A percentile compares a stretch with the other conserved stretches of the same genome.
Evolutionary conservation across 257 asterid genomes (phyloP).

Genomic region (Solanum habrochaites): DNA sequence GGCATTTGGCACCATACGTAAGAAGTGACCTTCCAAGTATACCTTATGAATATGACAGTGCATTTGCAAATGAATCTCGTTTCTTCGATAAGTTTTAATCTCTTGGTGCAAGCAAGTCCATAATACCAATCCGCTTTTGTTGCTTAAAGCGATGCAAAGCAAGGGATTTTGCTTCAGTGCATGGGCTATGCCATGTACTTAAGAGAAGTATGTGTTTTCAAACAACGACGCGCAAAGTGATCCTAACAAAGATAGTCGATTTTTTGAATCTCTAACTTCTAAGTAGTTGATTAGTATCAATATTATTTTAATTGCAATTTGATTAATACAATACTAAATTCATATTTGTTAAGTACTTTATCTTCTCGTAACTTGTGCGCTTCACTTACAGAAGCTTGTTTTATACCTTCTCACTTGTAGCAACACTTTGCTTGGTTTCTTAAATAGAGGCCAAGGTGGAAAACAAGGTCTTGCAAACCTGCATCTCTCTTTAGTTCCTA

Average conservation of each 20-base stretch:
- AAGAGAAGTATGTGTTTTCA: neutral
- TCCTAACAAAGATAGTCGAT: neutral
- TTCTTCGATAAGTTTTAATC: neutral
- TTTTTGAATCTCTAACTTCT: neutral
- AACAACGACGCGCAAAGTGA: neutral
- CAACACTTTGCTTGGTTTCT: neutral
- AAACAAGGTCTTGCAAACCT: neutral
- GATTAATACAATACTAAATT: neutral
- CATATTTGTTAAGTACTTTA: neutral
- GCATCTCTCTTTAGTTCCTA: neutral
- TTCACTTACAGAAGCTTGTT: neutral
- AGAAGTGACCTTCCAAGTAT: neutral
- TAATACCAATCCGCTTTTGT: neutral
- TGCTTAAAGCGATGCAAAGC: neutral
- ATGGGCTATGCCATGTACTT: neutral
- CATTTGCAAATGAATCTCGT: neutral
- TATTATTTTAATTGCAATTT: neutral
- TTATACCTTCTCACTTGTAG: neutral
- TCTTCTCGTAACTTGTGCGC: neutral
- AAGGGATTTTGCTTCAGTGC: neutral
- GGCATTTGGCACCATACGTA: neutral
- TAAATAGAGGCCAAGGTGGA: neutral
- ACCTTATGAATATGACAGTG: neutral
- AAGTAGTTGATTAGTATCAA: neutral
- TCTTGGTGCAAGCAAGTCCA: neutral